phyloP scores from a whole-genome alignment of 2,329 filamentous ascomycete genomes.

The Didymella lethalis region DNA sequence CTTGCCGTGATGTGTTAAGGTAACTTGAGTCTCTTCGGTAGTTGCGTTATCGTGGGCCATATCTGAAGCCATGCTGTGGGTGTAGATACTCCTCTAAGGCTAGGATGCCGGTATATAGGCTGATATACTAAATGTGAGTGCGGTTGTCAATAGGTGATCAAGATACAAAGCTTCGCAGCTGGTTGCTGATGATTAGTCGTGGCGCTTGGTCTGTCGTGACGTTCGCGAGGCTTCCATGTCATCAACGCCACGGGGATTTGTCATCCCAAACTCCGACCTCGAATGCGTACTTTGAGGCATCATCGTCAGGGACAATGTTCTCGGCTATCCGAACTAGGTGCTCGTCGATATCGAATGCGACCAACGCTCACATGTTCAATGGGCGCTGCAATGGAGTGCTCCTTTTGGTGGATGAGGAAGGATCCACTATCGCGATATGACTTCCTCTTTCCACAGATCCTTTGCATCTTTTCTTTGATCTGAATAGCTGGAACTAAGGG shows the following conservation, averaged over 20 bases:
- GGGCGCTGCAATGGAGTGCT: background rate
- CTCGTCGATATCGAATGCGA: background rate
- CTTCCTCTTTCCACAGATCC: too few species aligned
- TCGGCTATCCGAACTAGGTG: background rate
- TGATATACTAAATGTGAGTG: constrained; percentile 28
- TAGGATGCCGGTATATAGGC: constrained; percentile 1
- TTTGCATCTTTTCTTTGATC: too few species aligned
- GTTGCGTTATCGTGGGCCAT: constrained; percentile 21
- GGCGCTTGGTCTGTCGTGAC: constrained; percentile 36
- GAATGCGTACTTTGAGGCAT: background rate
- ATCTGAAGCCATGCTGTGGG: constrained; percentile 26
- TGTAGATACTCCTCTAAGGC: background rate
- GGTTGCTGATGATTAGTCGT: constrained; percentile 30
- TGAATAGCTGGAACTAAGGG: too few species aligned
- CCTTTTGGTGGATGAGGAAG: background rate
- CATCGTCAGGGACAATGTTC: background rate
- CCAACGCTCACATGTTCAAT: background rate
- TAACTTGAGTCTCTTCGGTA: constrained; percentile 49
- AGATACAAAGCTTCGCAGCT: constrained; percentile 38
- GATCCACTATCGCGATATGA: too few species aligned
- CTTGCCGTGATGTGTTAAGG: constrained; percentile 64
- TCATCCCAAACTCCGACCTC: constrained; percentile 34
- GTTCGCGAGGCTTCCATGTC: constrained; percentile 49
- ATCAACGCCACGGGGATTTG: constrained; percentile 45
- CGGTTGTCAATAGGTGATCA: constrained; percentile 40